Conservation (phyloP, 805 yeast species). For the Saccharomyces mikatae region DNA sequence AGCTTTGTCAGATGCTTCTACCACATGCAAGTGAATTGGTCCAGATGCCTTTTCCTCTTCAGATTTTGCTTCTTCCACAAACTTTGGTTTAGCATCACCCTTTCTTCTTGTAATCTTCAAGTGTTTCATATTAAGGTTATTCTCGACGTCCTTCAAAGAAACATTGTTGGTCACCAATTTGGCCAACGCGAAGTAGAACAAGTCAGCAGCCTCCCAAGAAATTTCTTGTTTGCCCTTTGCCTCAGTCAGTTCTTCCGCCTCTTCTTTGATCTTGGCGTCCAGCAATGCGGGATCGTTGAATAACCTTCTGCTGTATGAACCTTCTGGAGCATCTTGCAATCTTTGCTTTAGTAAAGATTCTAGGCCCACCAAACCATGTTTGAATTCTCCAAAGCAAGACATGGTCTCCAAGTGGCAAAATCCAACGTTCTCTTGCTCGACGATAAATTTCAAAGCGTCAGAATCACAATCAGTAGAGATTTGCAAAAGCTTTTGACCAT, state of each 20-base stretch:
- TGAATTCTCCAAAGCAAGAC: constrained; percentile 71
- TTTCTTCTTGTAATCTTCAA: constrained; percentile 83
- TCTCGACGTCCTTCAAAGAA: constrained; percentile 69
- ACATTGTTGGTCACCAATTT: constrained; percentile 76
- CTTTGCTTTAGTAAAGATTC: constrained; percentile 62
- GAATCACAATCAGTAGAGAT: constrained; percentile 84
- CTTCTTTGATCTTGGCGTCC: constrained; percentile 85
- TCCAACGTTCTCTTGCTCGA: constrained; percentile 64
- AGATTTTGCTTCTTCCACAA: constrained; percentile 34
- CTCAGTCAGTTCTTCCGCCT: constrained; percentile 90
- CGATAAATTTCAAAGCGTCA: constrained; percentile 82
- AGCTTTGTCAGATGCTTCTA: constrained; percentile 18
- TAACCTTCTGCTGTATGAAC: constrained; percentile 88
- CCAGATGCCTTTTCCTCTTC: constrained; percentile 12
- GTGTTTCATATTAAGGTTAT: constrained; percentile 73
- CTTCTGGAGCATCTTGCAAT: constrained; percentile 62
- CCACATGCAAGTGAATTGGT: constrained; percentile 21
- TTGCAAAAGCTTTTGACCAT: constrained; percentile 67
- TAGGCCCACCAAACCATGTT: constrained; percentile 51
- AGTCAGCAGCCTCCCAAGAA: constrained; percentile 97
- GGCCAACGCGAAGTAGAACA: constrained; percentile 66
- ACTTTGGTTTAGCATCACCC: constrained; percentile 91
- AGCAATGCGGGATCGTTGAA: constrained; percentile 70
- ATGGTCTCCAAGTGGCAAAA: constrained; percentile 81
- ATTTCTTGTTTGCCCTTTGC: constrained; percentile 62